Conservation (phyloP, 768 basidiomycete genomes). For the Candolleomyces efflorescens region DNA sequence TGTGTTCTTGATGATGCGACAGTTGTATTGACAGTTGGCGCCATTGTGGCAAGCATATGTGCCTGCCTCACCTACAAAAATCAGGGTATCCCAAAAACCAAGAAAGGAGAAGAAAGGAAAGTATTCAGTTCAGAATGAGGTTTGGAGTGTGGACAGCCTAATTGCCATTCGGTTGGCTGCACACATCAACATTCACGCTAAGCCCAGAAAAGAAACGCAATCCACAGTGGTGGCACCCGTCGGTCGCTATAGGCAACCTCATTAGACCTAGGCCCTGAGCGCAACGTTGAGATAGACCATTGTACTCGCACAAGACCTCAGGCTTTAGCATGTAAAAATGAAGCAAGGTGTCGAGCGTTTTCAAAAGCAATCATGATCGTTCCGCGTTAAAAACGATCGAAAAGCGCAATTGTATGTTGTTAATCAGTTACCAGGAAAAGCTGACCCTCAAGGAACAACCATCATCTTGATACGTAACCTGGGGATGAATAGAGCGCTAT, state of each 20-base stretch:
- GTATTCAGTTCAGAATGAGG: neutral
- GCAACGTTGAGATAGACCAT: neutral
- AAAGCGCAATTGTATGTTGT: no score
- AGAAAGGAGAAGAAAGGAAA: neutral
- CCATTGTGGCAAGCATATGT: slow-evolving; percentile 12
- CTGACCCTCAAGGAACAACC: no score
- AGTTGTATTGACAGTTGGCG: slow-evolving; percentile 17
- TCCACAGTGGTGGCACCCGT: neutral
- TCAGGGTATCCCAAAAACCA: slow-evolving; percentile 3
- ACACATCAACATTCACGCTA: slow-evolving; percentile 3
- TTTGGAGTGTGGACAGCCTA: neutral
- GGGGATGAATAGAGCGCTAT: no score
- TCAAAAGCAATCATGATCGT: neutral
- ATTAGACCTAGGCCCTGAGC: no score
- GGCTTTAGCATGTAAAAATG: neutral
- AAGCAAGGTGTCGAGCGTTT: neutral
- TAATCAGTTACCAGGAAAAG: no score
- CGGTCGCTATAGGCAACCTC: no score
- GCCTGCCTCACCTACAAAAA: neutral
- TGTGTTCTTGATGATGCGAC: slow-evolving; percentile 9
- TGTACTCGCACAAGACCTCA: neutral
- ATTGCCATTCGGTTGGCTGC: neutral
- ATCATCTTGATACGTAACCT: no score
- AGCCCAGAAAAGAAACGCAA: slow-evolving; percentile 9
- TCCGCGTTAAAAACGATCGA: no score